A percentile compares a stretch with the other conserved stretches of the same genome.
Conservation (phyloP, 306 rosid genomes). For the Cicer arietinum region DNA sequence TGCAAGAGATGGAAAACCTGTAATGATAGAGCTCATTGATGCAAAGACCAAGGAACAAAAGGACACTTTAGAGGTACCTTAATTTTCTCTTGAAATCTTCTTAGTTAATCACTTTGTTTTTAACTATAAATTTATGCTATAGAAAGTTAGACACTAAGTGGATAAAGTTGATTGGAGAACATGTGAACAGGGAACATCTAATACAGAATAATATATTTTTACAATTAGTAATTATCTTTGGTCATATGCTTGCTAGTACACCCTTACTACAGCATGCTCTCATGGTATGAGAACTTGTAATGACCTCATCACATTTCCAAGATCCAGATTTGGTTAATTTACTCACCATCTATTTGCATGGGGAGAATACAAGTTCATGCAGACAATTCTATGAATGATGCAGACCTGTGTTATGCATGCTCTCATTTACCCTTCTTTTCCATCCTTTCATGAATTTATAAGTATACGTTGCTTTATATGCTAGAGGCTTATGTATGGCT, state of each 20-base stretch:
- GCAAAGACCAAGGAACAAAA: conserved; percentile 92
- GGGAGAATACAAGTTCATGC: conserved; percentile 7
- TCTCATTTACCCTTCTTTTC: background rate
- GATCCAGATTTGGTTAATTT: conserved; percentile 7
- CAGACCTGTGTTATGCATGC: background rate
- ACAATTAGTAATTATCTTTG: background rate
- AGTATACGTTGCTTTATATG: background rate
- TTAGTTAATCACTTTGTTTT: conserved; percentile 21
- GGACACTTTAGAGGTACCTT: conserved; percentile 88
- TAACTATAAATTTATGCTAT: background rate
- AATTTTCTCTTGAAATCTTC: conserved; percentile 17
- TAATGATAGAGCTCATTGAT: conserved; percentile 89
- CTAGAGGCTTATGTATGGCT: background rate
- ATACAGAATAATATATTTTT: conserved; percentile 3
- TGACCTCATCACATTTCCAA: conserved; percentile 18
- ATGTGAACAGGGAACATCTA: background rate
- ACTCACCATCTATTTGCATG: conserved; percentile 10
- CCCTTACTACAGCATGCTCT: conserved; percentile 13
- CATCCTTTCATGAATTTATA: background rate
- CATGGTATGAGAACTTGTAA: conserved; percentile 19
- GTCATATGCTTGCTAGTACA: conserved; percentile 8
- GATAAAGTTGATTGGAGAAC: background rate
- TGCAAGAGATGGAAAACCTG: conserved; percentile 96
- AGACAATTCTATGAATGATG: conserved; percentile 5
- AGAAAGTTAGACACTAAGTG: background rate